Evolutionary conservation across 2,329 filamentous ascomycete species (phyloP).

Genomic region (Calonectria multiphialidica): DNA sequence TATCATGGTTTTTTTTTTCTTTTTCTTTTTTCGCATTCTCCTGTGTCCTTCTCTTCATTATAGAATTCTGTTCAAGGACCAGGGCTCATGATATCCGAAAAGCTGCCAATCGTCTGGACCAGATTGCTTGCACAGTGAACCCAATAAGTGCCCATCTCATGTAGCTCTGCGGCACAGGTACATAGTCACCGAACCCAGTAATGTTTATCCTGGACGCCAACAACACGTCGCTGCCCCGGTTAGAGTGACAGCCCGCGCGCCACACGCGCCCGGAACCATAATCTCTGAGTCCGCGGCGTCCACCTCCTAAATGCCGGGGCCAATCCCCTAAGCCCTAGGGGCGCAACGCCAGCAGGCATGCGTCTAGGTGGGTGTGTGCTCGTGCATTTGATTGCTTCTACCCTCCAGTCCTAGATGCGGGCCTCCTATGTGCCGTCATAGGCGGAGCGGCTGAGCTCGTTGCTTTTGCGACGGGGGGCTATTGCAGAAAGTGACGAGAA

Average conservation of each 20-base stretch:
- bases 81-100: neutral
- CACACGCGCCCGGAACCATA: constrained; percentile 27
- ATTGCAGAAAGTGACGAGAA: constrained; percentile 15
- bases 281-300: constrained; percentile 19
- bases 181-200: constrained; percentile 28
- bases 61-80: neutral
- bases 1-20: constrained; percentile 19
- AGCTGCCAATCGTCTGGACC: neutral
- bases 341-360: constrained; percentile 24
- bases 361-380: constrained; percentile 18
- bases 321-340: constrained; percentile 27
- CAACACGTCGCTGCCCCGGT: constrained; percentile 18
- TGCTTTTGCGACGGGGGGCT: constrained; percentile 19
- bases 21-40: constrained; percentile 2
- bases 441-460: constrained; percentile 28
- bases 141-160: neutral
- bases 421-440: constrained; percentile 11
- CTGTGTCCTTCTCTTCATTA: neutral
- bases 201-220: constrained; percentile 23
- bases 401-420: constrained; percentile 8
- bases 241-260: constrained; percentile 25
- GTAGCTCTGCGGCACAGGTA: constrained; percentile 22
- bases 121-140: neutral
- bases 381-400: constrained; percentile 12
- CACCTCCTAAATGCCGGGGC: constrained; percentile 22